Conservation (phyloP, 148 eudicot species). For the Chenopodium album region DNA sequence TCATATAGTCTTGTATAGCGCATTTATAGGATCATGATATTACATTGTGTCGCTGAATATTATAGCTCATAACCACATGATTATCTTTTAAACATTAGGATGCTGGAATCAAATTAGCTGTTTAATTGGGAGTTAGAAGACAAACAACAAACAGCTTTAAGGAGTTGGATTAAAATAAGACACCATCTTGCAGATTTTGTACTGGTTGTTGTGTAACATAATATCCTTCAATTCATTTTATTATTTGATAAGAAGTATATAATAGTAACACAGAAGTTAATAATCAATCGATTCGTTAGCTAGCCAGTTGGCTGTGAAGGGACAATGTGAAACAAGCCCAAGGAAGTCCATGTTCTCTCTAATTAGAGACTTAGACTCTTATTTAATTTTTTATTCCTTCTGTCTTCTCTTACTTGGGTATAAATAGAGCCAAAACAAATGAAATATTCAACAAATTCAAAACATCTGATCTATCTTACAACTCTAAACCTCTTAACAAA, state of each 20-base stretch:
- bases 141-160: background rate
- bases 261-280: background rate
- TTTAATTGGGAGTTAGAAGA: too few species aligned
- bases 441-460: background rate
- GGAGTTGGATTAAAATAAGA: background rate
- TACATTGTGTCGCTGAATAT: background rate
- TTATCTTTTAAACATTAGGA: too few species aligned
- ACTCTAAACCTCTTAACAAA: background rate
- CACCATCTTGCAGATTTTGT: background rate
- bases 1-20: background rate
- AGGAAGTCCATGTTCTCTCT: background rate
- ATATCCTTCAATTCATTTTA: background rate
- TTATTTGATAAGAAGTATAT: background rate
- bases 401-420: slow-evolving; percentile 11
- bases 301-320: background rate
- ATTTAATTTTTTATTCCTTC: slow-evolving; percentile 5
- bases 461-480: background rate
- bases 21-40: background rate
- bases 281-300: background rate
- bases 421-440: background rate
- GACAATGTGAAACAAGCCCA: slow-evolving; percentile 1
- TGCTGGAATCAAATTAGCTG: background rate
- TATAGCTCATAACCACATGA: background rate
- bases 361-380: background rate
- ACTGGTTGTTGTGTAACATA: background rate